Evolutionary conservation across 1,284 basidiomycete species (phyloP), one percentile per base, ranked within the genome.

Genomic region (Limonomyces culmigenus): DNA sequence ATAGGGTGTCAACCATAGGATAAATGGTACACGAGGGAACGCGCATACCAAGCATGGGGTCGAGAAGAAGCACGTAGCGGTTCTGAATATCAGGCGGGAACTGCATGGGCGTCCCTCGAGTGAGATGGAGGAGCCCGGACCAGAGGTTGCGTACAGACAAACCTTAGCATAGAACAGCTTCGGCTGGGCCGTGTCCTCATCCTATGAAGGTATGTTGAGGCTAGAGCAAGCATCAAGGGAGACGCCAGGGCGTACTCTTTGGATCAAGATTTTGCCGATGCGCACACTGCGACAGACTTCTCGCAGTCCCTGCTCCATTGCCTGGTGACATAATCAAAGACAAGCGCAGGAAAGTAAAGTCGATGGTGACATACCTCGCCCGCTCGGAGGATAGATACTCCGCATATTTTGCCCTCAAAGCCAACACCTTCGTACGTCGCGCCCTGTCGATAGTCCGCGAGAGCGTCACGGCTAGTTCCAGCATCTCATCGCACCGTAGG

Each of bases 371-470:
- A 17, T 32, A 78, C 79, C 70, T 88, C 84, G 42, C 84, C 84
- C 13, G 84, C 84, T 23, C 87, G 67, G 53, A 95, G 67, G 50
- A 96, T 95, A 2, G 86, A 89, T 18, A 95, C 88, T 13, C 88
- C 88, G 50, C 88, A 92, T 44, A 96, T 95, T 59, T 87, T 85
- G 14, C 91, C 91, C 50, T 91, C 77, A 53, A 95, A 95, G 0
- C 81, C 79, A 4, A 93, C 86, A 13, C 91, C 91, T 38, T 85
- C 68, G 50, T 91, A 95, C 5, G 65, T 65, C 35, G 74, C 70
- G 30, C 89, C 89, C 67, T 86, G 53, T 23, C 19, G 29, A 13
- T 32, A 32, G 8, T 29, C 34, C 15, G 40, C 25, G 29, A 34
- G 29, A 29, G 20, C 32, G 4, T 2, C 5, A 20, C 8, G 15